phyloP scores from a whole-genome alignment of 2,329 filamentous ascomycete genomes.

The Fusarium graminum region DNA sequence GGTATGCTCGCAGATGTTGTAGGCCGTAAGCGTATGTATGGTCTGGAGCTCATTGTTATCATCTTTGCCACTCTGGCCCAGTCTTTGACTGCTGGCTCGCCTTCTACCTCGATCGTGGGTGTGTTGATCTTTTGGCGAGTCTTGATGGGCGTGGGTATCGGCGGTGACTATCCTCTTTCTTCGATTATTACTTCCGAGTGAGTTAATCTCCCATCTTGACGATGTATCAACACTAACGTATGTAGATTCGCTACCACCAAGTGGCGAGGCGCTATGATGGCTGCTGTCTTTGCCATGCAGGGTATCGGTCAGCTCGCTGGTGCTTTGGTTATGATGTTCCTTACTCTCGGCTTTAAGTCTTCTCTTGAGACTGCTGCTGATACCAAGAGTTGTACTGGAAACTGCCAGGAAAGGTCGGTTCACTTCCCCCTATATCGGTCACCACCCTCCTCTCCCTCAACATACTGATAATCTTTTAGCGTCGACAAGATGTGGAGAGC shows the following conservation, averaged over 20 bases:
- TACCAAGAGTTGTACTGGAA: slow-evolving; percentile 65
- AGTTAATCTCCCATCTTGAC: slow-evolving; percentile 7
- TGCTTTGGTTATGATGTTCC: slow-evolving; percentile 81
- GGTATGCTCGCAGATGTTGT: slow-evolving; percentile 82
- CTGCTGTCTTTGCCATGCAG: slow-evolving; percentile 88
- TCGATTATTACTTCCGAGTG: slow-evolving; percentile 88
- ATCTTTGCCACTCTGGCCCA: slow-evolving; percentile 83
- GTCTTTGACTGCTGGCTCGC: slow-evolving; percentile 73
- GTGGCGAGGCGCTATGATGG: slow-evolving; percentile 90
- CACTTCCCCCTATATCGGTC: no score
- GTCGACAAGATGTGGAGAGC: slow-evolving; percentile 91
- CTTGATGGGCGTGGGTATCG: slow-evolving; percentile 68
- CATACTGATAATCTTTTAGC: slow-evolving; percentile 34
- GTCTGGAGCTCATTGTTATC: slow-evolving; percentile 82
- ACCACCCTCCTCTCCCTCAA: no score
- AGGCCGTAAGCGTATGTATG: slow-evolving; percentile 79
- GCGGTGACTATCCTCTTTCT: slow-evolving; percentile 80
- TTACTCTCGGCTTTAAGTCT: slow-evolving; percentile 77
- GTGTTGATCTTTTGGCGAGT: slow-evolving; percentile 85
- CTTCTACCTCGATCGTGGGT: slow-evolving; percentile 72
- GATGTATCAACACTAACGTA: neutral
- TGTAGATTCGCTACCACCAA: slow-evolving; percentile 79
- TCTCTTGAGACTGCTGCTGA: slow-evolving; percentile 67
- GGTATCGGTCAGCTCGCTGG: slow-evolving; percentile 83
- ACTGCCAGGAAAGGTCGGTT: slow-evolving; percentile 45